Percentiles rank a stretch among this genome's conserved stretches.
These are phyloP conservation scores for Arthroderma sp. DNA, from an alignment of 2,329 filamentous ascomycete species.

Conservation along the genomic window DNA sequence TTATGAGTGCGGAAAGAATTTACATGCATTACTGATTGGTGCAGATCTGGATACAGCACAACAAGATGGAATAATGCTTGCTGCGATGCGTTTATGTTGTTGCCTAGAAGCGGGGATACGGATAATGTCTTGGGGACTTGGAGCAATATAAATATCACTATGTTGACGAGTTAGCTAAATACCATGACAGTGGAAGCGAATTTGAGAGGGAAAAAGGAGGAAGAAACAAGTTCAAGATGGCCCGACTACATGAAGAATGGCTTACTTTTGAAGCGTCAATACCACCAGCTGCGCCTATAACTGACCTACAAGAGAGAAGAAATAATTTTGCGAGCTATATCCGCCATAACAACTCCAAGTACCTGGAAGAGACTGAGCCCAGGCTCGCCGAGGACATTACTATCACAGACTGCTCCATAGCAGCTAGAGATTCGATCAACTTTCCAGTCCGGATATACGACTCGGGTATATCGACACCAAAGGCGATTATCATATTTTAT, in stretches of 20 bases:
- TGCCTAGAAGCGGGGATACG: not conserved
- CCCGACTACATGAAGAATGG: conserved; percentile 4
- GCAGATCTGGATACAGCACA: no score
- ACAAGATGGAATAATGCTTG: no score
- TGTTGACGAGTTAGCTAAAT: not conserved
- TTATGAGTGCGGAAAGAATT: no score
- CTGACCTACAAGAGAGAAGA: not conserved
- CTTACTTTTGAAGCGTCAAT: not conserved
- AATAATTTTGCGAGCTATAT: not conserved
- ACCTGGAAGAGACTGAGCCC: conserved; percentile 1
- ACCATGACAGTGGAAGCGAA: not conserved
- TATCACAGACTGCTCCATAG: not conserved
- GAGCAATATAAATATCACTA: not conserved
- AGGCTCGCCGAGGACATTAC: not conserved
- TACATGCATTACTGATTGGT: no score
- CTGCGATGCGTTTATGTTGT: not conserved
- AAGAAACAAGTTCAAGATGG: not conserved
- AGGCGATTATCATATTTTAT: conserved; percentile 4
- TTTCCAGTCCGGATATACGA: conserved; percentile 10
- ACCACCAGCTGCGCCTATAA: not conserved
- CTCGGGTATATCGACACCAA: not conserved
- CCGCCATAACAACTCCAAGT: not conserved
- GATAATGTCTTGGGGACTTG: not conserved
- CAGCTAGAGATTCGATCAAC: not conserved
- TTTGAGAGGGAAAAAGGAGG: no score